These are phyloP conservation scores for Fistulinella prunicolor DNA, from an alignment of 768 basidiomycete species.

Conservation along the genomic window DNA sequence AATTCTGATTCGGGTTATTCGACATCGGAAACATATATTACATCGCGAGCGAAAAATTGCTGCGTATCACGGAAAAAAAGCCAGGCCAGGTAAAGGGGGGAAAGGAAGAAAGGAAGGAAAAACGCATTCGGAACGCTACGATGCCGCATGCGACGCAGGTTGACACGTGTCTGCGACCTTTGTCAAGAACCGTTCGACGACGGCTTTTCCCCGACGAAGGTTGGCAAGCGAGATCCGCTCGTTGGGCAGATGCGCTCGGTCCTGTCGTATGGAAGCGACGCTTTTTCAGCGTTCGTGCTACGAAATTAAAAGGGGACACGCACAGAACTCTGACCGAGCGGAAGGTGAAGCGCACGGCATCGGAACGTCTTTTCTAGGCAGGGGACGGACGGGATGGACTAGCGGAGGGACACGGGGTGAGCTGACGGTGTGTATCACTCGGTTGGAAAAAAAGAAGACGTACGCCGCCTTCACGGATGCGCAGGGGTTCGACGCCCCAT, in stretches of 20 bases:
- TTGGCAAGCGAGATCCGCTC: slow-evolving; percentile 88
- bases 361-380: slow-evolving; percentile 90
- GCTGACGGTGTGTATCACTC: neutral
- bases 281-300: neutral
- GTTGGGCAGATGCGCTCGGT: slow-evolving; percentile 90
- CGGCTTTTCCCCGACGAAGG: slow-evolving; percentile 71
- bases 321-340: slow-evolving; percentile 89
- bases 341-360: slow-evolving; percentile 89
- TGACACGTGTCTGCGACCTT: slow-evolving; percentile 41
- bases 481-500: slow-evolving; percentile 83
- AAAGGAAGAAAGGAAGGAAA: too few species aligned
- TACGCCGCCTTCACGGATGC: slow-evolving; percentile 93
- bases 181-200: slow-evolving; percentile 69
- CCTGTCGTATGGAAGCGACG: slow-evolving; percentile 52
- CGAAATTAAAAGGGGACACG: slow-evolving; percentile 21
- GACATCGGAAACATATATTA: too few species aligned
- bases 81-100: too few species aligned
- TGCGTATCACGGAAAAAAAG: too few species aligned
- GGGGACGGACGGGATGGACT: slow-evolving; percentile 94
- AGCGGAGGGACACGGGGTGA: neutral
- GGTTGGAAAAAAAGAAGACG: slow-evolving; percentile 28
- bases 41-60: too few species aligned
- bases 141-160: neutral
- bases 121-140: too few species aligned
- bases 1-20: neutral